Conservation (phyloP, 306 rosid genomes). For the Cicer arietinum region DNA sequence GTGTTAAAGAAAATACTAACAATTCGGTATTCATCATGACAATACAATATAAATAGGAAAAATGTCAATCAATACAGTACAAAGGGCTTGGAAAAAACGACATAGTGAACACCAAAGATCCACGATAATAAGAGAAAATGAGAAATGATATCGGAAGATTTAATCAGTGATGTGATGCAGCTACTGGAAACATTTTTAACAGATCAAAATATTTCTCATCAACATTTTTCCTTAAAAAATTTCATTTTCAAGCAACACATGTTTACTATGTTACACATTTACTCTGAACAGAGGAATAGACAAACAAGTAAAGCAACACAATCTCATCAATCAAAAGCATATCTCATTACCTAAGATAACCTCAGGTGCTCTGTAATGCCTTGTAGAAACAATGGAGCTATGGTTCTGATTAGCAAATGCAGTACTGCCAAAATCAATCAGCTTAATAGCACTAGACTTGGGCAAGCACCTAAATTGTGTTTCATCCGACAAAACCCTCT, state of each 20-base stretch:
- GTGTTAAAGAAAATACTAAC: neutral
- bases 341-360: slow-evolving; percentile 83
- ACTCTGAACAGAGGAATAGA: slow-evolving; percentile 40
- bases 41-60: neutral
- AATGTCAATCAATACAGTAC: neutral
- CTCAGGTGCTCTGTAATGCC: slow-evolving; percentile 99
- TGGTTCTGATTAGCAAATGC: slow-evolving; percentile 85
- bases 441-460: slow-evolving; percentile 99
- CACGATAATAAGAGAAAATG: slow-evolving; percentile 11
- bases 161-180: slow-evolving; percentile 14
- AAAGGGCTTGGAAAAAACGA: slow-evolving; percentile 28
- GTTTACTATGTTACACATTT: slow-evolving; percentile 27
- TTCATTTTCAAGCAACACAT: slow-evolving; percentile 20
- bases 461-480: slow-evolving; percentile 90
- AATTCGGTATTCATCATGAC: neutral
- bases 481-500: slow-evolving; percentile 84
- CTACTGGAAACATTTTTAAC: slow-evolving; percentile 11
- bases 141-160: neutral
- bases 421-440: slow-evolving; percentile 99
- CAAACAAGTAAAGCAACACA: slow-evolving; percentile 45
- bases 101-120: slow-evolving; percentile 18
- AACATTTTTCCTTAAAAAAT: neutral
- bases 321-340: slow-evolving; percentile 55
- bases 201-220: slow-evolving; percentile 22
- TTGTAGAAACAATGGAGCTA: slow-evolving; percentile 94